A percentile compares a stretch with the other conserved stretches of the same genome.
Evolutionary conservation across 202 grass and related monocot species (phyloP).

Genomic region (Hordeum pubiflorum): DNA sequence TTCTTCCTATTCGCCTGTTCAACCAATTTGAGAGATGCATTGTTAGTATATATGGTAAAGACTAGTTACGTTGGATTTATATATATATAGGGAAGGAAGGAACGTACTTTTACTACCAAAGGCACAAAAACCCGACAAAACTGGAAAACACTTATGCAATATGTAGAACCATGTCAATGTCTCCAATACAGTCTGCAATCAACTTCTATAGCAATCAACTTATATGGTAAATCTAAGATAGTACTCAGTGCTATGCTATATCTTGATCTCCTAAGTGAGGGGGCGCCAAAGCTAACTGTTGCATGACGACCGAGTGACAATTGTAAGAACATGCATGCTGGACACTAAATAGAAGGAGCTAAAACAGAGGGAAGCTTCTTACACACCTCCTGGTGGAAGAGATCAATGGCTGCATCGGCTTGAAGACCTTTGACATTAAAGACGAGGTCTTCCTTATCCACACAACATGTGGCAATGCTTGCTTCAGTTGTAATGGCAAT

Average conservation of each 20-base stretch:
- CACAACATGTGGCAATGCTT: neutral
- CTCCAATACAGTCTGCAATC: too few species aligned
- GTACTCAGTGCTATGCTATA: too few species aligned
- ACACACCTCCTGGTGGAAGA: conserved; percentile 12
- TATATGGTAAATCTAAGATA: too few species aligned
- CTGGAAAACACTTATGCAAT: neutral
- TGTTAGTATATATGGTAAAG: neutral
- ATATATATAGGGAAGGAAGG: neutral
- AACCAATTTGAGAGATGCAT: neutral
- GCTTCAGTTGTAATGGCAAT: conserved; percentile 4
- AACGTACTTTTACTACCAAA: neutral
- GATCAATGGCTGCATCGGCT: neutral
- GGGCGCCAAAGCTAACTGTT: too few species aligned
- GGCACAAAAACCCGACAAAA: neutral
- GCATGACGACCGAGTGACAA: neutral
- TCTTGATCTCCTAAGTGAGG: too few species aligned
- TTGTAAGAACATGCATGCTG: neutral
- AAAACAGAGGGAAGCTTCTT: neutral
- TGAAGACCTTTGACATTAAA: conserved; percentile 16
- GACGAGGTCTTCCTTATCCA: neutral
- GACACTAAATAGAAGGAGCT: neutral
- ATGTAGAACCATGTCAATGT: neutral
- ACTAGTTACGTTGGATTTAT: neutral
- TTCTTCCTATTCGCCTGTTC: neutral
- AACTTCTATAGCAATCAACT: too few species aligned